Percentiles rank a stretch among this genome's conserved stretches.
These are phyloP conservation scores for Microbotryomycetes sp. DNA, from an alignment of 1,284 basidiomycete genomes.

Conservation along the genomic window DNA sequence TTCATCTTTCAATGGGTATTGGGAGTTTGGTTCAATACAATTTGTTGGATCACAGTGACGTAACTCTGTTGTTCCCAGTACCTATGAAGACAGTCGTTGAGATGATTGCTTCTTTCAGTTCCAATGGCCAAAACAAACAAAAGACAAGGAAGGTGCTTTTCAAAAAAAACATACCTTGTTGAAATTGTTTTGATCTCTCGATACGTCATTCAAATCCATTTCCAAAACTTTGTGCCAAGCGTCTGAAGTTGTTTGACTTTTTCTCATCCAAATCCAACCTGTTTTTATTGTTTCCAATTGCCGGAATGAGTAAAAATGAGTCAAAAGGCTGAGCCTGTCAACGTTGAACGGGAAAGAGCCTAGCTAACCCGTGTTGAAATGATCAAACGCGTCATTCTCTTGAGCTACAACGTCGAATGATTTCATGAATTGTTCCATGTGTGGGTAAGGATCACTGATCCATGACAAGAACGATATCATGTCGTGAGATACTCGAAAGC, in stretches of 20 bases:
- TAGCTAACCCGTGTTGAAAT: conserved; percentile 22
- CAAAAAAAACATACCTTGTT: conserved; percentile 13
- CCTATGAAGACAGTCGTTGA: not conserved
- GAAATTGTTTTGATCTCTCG: conserved; percentile 25
- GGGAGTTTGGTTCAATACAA: not conserved
- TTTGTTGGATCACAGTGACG: conserved; percentile 1
- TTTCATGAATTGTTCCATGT: conserved; percentile 18
- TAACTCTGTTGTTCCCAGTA: conserved; percentile 13
- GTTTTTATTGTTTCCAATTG: not conserved
- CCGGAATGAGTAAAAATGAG: not conserved
- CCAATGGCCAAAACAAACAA: too few species aligned
- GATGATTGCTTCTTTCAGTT: not conserved
- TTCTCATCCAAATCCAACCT: conserved; percentile 29
- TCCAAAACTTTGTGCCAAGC: conserved; percentile 23
- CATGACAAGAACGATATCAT: too few species aligned
- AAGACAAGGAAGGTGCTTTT: not conserved
- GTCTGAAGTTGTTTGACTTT: not conserved
- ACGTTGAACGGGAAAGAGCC: too few species aligned
- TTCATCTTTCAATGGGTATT: conserved; percentile 6
- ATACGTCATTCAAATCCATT: conserved; percentile 9
- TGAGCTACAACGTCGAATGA: conserved; percentile 17
- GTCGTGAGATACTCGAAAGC: not conserved
- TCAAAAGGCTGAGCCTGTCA: not conserved
- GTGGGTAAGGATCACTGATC: conserved; percentile 24
- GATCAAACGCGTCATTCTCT: conserved; percentile 21